Conservation (phyloP, 1,139 yeast species). For the Taiozyma sp. region DNA sequence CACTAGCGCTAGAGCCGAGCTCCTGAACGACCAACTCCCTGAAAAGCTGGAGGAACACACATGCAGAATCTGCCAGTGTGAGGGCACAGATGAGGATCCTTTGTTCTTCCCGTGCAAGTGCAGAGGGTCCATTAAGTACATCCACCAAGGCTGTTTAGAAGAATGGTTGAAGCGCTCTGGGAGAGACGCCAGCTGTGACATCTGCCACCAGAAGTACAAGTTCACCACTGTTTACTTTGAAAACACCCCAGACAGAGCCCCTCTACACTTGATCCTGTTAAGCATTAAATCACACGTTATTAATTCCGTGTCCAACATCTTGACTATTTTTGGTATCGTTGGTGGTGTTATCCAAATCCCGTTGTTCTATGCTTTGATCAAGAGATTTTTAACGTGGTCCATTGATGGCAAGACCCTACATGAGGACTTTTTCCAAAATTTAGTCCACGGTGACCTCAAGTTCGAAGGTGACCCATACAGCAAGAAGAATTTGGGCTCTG, state of each 20-base stretch:
- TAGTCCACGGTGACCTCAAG: slow-evolving; percentile 18
- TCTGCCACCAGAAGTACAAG: slow-evolving; percentile 74
- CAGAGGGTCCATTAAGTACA: slow-evolving; percentile 87
- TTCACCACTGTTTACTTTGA: slow-evolving; percentile 71
- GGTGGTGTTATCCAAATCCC: slow-evolving; percentile 53
- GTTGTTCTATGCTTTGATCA: slow-evolving; percentile 48
- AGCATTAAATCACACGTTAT: slow-evolving; percentile 30
- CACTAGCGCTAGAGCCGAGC: neutral
- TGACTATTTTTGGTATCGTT: slow-evolving; percentile 34
- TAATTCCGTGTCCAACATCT: slow-evolving; percentile 26
- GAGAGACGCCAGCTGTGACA: slow-evolving; percentile 67
- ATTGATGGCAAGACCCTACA: slow-evolving; percentile 48
- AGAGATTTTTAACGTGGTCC: slow-evolving; percentile 49
- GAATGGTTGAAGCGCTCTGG: slow-evolving; percentile 68
- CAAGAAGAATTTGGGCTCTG: slow-evolving; percentile 10
- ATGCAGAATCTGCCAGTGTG: slow-evolving; percentile 94
- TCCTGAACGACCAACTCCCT: neutral
- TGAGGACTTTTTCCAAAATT: slow-evolving; percentile 30
- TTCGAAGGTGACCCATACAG: slow-evolving; percentile 38
- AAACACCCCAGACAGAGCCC: slow-evolving; percentile 64
- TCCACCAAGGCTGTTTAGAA: slow-evolving; percentile 86
- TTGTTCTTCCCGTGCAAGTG: slow-evolving; percentile 91
- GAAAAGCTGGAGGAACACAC: slow-evolving; percentile 34
- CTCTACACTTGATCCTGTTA: slow-evolving; percentile 40
- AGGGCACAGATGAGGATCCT: slow-evolving; percentile 75